Base-by-base conservation (phyloP, 129 eudicot species). In the Daucus carota region DNA sequence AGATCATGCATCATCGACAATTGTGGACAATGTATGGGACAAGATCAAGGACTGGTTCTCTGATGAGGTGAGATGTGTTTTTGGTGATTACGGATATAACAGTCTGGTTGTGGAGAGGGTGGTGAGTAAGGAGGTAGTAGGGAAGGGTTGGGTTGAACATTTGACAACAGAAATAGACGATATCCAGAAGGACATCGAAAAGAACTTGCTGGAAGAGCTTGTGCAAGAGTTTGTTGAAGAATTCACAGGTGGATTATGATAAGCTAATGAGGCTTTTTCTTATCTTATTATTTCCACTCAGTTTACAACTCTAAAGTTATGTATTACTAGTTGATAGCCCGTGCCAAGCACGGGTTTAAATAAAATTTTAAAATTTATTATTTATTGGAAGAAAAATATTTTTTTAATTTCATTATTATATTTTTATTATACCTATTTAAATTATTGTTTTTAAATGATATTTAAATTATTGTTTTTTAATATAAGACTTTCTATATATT, bases 81-180 rank as follows among this genome's bases (percentile, higher is more conserved):
- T 76, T 60, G 85, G 45, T 24, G 92, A 86, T n/a, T 77, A 83
- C 59, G 89, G 84, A 83, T 86, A 83, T 41, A 78, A 81, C 84
- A 70, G 86, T 81, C 74, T 85, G 87, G 84, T 86, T 73, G 89
- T 91, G 84, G 99, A 87, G 81, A 76, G 87, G 81, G 87, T 86
- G 77, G 93, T 89, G 79, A 84, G 80, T 76, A 90, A 84, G 77
- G 97, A 95, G 87, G 89, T 95, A 82, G 89, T 75, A 79, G 97
- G 97, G 31, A 88, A 82, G 73, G 92, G 87, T 54, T 92, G 99
- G 99, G 74, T 38, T 54, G 95, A 82, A 36, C 78, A 87, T 34
- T 74, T 89, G 80, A 85, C 84, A 40, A 32, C 84, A 78, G 97
- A 95, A 80, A 70, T 81, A 60, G 92, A 85, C 75, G 67, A 75